Percentiles rank a stretch among this genome's conserved stretches.
phyloP scores from a whole-genome alignment of 306 rosid species.

The Pyrus communis region DNA sequence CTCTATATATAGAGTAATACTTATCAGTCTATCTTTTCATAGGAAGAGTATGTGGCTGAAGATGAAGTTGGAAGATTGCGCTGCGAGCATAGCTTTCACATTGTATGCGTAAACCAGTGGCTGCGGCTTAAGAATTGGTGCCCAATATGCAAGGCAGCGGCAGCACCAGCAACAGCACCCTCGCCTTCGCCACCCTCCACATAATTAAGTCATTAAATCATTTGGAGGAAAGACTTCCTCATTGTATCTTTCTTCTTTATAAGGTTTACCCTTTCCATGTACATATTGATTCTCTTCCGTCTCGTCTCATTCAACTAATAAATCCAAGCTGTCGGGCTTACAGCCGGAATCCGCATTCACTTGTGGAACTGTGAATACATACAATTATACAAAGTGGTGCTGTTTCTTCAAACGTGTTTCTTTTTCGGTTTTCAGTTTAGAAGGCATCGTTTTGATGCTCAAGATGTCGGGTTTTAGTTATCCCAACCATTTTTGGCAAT shows the following conservation, averaged over 20 bases:
- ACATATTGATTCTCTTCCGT: slow-evolving; percentile 44
- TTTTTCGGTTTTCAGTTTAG: not conserved
- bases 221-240: slow-evolving; percentile 17
- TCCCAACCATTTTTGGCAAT: not conserved
- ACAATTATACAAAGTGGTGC: slow-evolving; percentile 28
- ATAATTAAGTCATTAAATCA: slow-evolving; percentile 19
- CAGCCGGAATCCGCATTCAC: slow-evolving; percentile 22
- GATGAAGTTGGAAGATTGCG: slow-evolving; percentile 69
- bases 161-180: slow-evolving; percentile 5
- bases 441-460: not conserved
- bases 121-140: slow-evolving; percentile 91
- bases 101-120: slow-evolving; percentile 76
- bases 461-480: not conserved
- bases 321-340: slow-evolving; percentile 38
- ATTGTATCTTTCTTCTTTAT: slow-evolving; percentile 16
- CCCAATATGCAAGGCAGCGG: slow-evolving; percentile 73
- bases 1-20: not conserved
- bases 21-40: slow-evolving; percentile 7
- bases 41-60: slow-evolving; percentile 75
- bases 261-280: slow-evolving; percentile 31
- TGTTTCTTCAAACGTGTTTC: not conserved
- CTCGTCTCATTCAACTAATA: slow-evolving; percentile 39
- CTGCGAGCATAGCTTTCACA: slow-evolving; percentile 74
- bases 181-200: slow-evolving; percentile 19
- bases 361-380: slow-evolving; percentile 31